Evolutionary conservation across 345 rosid genomes (phyloP), one percentile per base, ranked within the genome.

Genomic region (Mallotus nudiflorus): DNA sequence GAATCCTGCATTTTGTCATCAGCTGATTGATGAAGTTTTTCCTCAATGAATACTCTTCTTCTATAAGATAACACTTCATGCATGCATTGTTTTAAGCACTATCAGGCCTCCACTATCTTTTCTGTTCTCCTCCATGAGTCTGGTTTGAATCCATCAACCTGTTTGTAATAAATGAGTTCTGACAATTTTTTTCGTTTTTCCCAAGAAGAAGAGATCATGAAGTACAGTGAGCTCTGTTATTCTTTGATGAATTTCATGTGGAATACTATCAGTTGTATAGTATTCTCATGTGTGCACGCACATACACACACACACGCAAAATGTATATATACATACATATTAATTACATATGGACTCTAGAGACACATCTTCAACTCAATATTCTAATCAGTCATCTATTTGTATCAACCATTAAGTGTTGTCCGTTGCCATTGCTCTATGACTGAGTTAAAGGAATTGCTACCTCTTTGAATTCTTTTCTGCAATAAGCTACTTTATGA

Each of bases 361-460:
- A n/a, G 39, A 61, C 18, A 48, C 24, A 61, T 61, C 19, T 61
- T 27, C 14, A 59, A 18, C 11, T 60, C n/a, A 14, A 20, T 22
- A 40, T 39, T 25, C 28, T 62, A 28, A 62, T 62, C 19, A 22
- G 25, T 19, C 9, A 29, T 57, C 62, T 5, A 57, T 3, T 6
- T 57, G 19, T 55, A 29, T 5, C 11, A 57, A 29, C 22, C 42
- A 42, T 48, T 18, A 44, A 42, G 35, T 66, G 7, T 5, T 51
- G 25, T 33, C 29, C 12, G 5, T 40, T 66, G 25, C 28, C 31
- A 15, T 45, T 35, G 40, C 53, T 55, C 60, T 37, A 40, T 18
- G 42, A 63, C 14, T 42, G 46, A 57, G 16, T 27, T 52, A 55
- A 55, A 44, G 22, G 40, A 73, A n/a, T 29, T 49, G 50, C 18